Evolutionary conservation across 192 early-diverging fungal species (phyloP), one percentile per base, ranked within the genome.

Genomic region (Backusella luteola): DNA sequence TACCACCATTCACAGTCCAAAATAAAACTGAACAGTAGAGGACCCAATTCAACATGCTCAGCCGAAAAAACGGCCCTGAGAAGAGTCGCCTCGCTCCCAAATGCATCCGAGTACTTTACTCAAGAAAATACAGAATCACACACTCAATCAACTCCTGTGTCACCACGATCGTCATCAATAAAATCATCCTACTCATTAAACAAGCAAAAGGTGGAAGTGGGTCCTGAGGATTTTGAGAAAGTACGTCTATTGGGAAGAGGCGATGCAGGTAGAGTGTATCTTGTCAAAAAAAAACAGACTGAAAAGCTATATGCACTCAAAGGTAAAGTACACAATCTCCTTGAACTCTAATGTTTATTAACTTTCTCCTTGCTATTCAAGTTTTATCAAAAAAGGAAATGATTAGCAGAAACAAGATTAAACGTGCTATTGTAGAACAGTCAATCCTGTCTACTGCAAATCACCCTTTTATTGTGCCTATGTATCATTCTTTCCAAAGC

Each of bases 381-480:
- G 94, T 96, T 0, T 81, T 96, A 71, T 93, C 91, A 36, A 99
- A 99, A 87, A 84, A 87, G 52, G 97, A 97, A 81, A 99, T 99
- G 97, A 91, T 99, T 75, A 96, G 94, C 79, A 90, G 96, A 46
- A 96, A 98, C 85, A 99, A 99, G 85, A 93, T 99, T 82, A 97
- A 97, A 80, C 89, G 97, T 38, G 96, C 95, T 29, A 86, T 99
- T 66, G 94, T 95, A 14, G 97, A 98, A 81, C 97, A 99, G 80
- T 95, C 95, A 80, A 96, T 96, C 80, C 78, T 96, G 77, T 92
- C 94, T 32, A 93, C 90, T 17, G 87, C 91, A 39, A 94, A 96
- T 86, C 93, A 94, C 75, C 95, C 95, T 7, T 96, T 96, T 81
- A 95, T 96, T 73, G 91, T 95, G 12, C 92, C 94, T n/a, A 82